Evolutionary conservation across 805 yeast genomes (phyloP), one percentile per base, ranked within the genome.

Genomic region (Cyberlindnera maritima): DNA sequence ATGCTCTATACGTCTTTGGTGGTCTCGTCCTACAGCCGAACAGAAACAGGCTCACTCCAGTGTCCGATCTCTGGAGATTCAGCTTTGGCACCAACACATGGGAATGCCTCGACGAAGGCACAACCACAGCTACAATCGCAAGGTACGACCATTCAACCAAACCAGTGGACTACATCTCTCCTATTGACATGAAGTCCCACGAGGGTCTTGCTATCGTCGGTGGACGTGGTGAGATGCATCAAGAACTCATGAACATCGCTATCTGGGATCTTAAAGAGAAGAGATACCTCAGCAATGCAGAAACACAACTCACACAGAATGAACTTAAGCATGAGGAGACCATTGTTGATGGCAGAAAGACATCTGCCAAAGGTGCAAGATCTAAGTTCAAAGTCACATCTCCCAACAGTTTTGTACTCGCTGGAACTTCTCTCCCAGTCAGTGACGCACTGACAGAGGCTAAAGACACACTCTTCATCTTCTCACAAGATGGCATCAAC

Each of bases 31-130:
- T 77, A 9, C 67, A 70, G 37, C 62, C 64, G 31, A 60, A 62
- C 36, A 62, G 58, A 6, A 63, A 68, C 41, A 70, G 69, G 40
- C 52, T 75, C 14, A 59, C 62, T 12, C 79, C 87, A 0, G 61
- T 75, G 6, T 82, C 82, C 55, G 94, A 87, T 55, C 63, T 84
- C 21, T 87, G 94, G 92, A 75, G 75, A 55, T 79, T 83, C 54
- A 76, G 82, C 59, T 61, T 82, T 35, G 72, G 70, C 33, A 65
- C 75, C 3, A 70, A 68, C 43, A 61, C 62, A 11, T 86, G 94
- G 92, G 58, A 59, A 1, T 70, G 79, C 40, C 58, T 83, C 3
- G 72, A 71, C 40, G 72, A 70, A 49, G 76, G 75, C 20, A 64
- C 64, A n/a, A 58, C 56, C 25, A 63, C 71, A 3, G 65, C 64